A percentile compares a stretch with the other conserved stretches of the same genome.
Conservation (phyloP, 345 rosid species). For the Rubroshorea leprosula region DNA sequence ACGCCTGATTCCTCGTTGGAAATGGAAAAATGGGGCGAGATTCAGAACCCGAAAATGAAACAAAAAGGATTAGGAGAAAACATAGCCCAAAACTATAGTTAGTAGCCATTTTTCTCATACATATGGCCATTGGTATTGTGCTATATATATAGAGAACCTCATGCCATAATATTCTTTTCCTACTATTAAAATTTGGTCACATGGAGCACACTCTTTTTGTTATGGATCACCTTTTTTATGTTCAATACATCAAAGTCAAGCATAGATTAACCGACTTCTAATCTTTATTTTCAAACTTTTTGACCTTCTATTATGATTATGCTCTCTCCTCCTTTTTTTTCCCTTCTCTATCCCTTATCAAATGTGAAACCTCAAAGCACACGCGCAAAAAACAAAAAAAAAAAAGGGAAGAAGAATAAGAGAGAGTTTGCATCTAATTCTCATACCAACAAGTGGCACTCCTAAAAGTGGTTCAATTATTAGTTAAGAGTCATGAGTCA, state of each 20-base stretch:
- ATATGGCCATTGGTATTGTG: neutral
- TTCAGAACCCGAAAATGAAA: slow-evolving; percentile 24
- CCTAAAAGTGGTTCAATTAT: no score
- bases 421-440: no score
- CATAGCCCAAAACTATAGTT: slow-evolving; percentile 20
- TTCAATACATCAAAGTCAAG: neutral
- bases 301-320: neutral
- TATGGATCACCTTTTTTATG: neutral
- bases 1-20: neutral
- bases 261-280: neutral
- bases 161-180: neutral
- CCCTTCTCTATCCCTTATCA: no score
- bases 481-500: no score
- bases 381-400: no score
- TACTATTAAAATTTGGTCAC: no score
- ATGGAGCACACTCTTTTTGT: no score
- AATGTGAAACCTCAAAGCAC: no score
- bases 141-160: slow-evolving; percentile 3
- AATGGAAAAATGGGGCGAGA: slow-evolving; percentile 23
- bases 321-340: no score
- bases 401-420: no score
- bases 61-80: slow-evolving; percentile 23
- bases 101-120: slow-evolving; percentile 19
- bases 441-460: no score
- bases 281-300: neutral